Evolutionary conservation across 2,329 filamentous ascomycete genomes (phyloP).

Genomic region (Penicillium hordei): DNA sequence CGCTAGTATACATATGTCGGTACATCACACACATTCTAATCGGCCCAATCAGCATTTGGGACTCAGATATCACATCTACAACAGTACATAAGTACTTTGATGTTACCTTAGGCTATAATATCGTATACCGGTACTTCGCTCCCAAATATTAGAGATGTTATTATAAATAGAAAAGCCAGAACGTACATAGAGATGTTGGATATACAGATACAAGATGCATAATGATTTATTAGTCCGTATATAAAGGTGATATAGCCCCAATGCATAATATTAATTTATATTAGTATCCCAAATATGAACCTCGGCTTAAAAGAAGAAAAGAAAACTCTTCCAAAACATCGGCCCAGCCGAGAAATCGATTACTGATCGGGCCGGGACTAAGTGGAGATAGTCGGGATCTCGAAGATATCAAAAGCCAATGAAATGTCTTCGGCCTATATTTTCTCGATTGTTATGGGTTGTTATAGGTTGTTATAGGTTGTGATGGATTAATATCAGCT

Average conservation of each 20-base stretch:
- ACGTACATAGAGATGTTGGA: too few relatives aligned
- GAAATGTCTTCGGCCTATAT: not conserved
- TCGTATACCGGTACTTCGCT: too few relatives aligned
- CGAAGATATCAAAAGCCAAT: not conserved
- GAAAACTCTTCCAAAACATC: not conserved
- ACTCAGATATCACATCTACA: not conserved
- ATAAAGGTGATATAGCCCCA: not conserved
- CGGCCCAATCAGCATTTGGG: not conserved
- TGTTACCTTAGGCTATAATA: too few relatives aligned
- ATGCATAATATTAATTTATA: not conserved
- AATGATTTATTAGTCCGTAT: too few relatives aligned
- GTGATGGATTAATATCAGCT: not conserved
- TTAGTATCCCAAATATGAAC: not conserved
- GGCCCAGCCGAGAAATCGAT: slow-evolving; percentile 1
- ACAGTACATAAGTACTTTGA: too few relatives aligned
- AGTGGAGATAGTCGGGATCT: slow-evolving; percentile 3
- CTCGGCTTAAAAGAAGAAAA: slow-evolving; percentile 3
- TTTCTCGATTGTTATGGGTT: not conserved
- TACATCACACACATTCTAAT: not conserved
- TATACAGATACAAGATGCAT: too few relatives aligned
- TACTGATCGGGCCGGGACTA: slow-evolving; percentile 11
- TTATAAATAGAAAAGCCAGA: too few relatives aligned
- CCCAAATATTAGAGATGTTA: too few relatives aligned
- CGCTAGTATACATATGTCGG: too few relatives aligned
- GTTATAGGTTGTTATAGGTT: not conserved